A percentile compares a stretch with the other conserved stretches of the same genome.
Evolutionary conservation across 2,329 filamentous ascomycete genomes (phyloP).

Genomic region (Trichoderma atroviride): DNA sequence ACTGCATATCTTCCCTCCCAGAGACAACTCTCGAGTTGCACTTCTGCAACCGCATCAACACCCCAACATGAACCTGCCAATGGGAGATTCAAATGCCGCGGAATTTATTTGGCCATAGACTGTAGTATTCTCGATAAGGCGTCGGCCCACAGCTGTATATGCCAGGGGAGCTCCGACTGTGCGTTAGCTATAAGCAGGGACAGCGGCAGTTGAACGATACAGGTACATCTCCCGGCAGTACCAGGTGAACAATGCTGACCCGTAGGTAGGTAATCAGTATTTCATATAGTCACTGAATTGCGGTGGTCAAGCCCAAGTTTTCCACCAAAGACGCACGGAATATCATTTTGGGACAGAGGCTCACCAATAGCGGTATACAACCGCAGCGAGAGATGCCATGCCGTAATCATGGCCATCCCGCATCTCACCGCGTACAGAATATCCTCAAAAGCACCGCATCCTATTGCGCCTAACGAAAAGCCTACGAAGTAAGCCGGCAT

Average conservation of each 20-base stretch:
- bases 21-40: not conserved
- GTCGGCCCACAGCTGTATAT: not conserved
- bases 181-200: not conserved
- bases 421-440: not conserved
- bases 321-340: not conserved
- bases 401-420: not conserved
- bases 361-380: not conserved
- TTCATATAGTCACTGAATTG: not conserved
- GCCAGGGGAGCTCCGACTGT: not conserved
- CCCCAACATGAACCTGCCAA: not conserved
- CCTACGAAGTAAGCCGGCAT: too few species aligned
- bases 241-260: not conserved
- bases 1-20: constrained; percentile 7
- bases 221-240: not conserved
- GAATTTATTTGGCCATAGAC: not conserved
- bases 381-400: too few species aligned
- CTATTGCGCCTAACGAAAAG: not conserved
- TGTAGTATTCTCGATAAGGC: not conserved
- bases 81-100: not conserved
- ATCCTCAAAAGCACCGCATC: not conserved
- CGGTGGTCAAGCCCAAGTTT: not conserved
- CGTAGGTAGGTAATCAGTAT: not conserved
- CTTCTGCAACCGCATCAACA: not conserved
- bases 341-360: not conserved
- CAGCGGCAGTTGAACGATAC: constrained; percentile 15